Evolutionary conservation across 371 early-diverging fungal species (phyloP).

Genomic region (Mortierella sp.): DNA sequence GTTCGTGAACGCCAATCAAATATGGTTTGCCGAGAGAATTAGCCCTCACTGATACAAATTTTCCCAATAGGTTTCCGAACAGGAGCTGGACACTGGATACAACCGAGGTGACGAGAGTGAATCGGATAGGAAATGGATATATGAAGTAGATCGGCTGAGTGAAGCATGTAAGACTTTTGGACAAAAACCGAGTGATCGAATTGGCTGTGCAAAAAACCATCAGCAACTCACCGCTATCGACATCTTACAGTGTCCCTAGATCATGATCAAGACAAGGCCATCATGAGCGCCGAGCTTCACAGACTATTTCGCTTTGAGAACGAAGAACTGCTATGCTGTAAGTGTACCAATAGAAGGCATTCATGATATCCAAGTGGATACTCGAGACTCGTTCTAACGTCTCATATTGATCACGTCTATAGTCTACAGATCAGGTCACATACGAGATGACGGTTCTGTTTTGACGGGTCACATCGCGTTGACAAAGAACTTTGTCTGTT

Average conservation of each 20-base stretch:
- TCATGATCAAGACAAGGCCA: slow-evolving; percentile 46
- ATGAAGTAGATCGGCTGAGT: slow-evolving; percentile 44
- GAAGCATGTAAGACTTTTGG: slow-evolving; percentile 35
- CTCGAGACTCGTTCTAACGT: no score
- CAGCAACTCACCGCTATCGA: background rate
- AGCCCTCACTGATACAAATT: background rate
- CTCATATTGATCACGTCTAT: background rate
- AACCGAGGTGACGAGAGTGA: slow-evolving; percentile 29
- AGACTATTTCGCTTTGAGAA: slow-evolving; percentile 38
- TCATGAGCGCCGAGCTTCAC: slow-evolving; percentile 39
- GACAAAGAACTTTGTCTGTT: slow-evolving; percentile 47
- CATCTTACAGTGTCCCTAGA: slow-evolving; percentile 38
- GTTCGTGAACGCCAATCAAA: no score
- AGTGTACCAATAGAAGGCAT: background rate
- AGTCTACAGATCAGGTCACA: slow-evolving; percentile 46
- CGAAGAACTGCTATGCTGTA: slow-evolving; percentile 48
- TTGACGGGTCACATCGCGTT: slow-evolving; percentile 35
- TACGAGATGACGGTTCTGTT: slow-evolving; percentile 28
- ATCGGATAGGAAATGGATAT: slow-evolving; percentile 42
- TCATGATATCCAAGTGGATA: no score
- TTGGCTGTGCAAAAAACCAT: background rate
- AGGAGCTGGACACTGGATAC: slow-evolving; percentile 24
- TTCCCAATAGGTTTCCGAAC: slow-evolving; percentile 24
- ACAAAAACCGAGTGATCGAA: background rate
- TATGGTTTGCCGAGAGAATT: no score